Base-by-base conservation (phyloP, 1,284 basidiomycete genomes). In the Hemileia vastatrix region DNA sequence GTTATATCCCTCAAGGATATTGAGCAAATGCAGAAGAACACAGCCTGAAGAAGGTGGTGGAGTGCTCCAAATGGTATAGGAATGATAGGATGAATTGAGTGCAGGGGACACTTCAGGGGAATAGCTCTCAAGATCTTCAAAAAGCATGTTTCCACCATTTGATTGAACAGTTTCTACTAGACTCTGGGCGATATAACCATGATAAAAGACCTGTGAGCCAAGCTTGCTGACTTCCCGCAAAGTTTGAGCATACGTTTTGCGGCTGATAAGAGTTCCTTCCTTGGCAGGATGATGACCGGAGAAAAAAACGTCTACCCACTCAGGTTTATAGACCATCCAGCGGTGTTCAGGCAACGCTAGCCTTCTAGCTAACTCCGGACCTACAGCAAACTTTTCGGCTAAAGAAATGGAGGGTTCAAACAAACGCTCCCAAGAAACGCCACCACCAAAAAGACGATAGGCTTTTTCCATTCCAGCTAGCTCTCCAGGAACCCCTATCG, bases 401-500 rank as follows among this genome's bases (percentile, higher is more conserved):
- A 95, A 78, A 8, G 83, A 77, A 3, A 85, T 82, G 32, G 83
- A 86, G 0, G 92, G 90, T 70, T 82, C 77, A 15, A 96, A 83
- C 23, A 96, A 80, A 23, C 81, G 77, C 40, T 80, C 77, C 93
- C 93, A 96, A 0, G 84, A 79, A 5, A 94, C 72, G 0, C 89
- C 90, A 31, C 72, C 72, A 5, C 72, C 72, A 84, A 87, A 91
- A n/a, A 83, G 80, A 43, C 78, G 77, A 77, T 92, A 86, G 0
- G 87, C 86, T 70, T 84, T 85, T 72, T 86, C 83, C 24, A 95
- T 80, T 1, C 91, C 92, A 23, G 85, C 81, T 54, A 95, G 74
- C 77, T 95, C 91, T 2, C 90, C 88, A 0, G 93, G 92, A 1
- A 94, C 85, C 27, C 82, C 92, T 18, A 91, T 82, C 6, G 88